Base-by-base conservation (phyloP, 345 rosid species). In the Excoecaria cochinchinensis region DNA sequence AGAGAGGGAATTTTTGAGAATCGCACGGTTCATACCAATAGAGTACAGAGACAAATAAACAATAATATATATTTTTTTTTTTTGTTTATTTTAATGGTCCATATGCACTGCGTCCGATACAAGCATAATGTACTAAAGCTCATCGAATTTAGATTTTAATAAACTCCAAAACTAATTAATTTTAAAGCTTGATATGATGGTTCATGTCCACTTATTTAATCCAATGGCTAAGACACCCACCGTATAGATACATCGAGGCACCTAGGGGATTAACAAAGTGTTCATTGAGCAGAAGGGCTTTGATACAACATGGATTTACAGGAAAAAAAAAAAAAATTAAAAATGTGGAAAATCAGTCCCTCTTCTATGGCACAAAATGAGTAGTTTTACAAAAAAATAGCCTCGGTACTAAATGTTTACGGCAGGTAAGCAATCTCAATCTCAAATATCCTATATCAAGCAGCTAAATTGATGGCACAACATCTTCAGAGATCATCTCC, bases 361-460 rank as follows among this genome's bases (percentile, higher is more conserved):
- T 61, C 62, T 50, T 69, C 64, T 62, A 31, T 36, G 16, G 74
- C 64, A 71, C 8, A 48, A 59, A 67, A 64, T 48, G 7, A 74
- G 8, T 38, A n/a, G 48, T 72, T 68, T 71, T 71, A 22, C 42
- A 39, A 78, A 63, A 38, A 19, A 71, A 60, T n/a, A 44, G 36
- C 39, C 61, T 22, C 50, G 25, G 65, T 60, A 70, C 53, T 21
- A 58, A 25, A 65, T 65, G 19, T 64, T 60, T 5, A 25, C 47
- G 63, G 70, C 72, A 16, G 71, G 77, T 52, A 21, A 67, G 24
- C 70, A 74, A 72, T 70, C 56, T 52, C 53, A 39, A 17, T 42
- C 46, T 42, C 46, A 8, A 42, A 42, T 42, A 42, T 42, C 46
- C 8, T 1, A 25, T 4, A 56, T 38, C 48, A 9, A 3, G 52